Base-by-base conservation (phyloP, 768 basidiomycete species). In the Russula brevipes region DNA sequence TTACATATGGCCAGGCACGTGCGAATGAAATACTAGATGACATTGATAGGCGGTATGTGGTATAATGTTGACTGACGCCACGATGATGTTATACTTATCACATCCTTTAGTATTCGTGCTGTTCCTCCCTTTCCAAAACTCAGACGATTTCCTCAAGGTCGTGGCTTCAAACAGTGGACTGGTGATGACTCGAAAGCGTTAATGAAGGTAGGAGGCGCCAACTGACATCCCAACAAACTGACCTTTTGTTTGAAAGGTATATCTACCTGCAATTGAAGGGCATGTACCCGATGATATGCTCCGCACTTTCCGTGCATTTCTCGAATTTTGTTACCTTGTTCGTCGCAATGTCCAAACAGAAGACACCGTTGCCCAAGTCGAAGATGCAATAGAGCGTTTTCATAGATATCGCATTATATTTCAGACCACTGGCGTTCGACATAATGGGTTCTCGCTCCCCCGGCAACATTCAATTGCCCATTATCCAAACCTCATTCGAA, bases 321-420 rank as follows among this genome's bases (percentile, higher is more conserved):
- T 57, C 0, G 55, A 46, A 66, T 63, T 0, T 47, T 73, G 36
- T 72, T 67, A 44, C 71, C 46, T 57, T 17, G 12, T 35, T 24
- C 33, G 19, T 2, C n/a, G 33, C 12, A 12, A 57, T 12, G 6
- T 1, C 2, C 0, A 24, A 3, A 7, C 45, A 19, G 24, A 46
- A 19, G 5, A 46, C 8, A n/a, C 17, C 44, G 1, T 14, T 57
- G 42, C 10, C 6, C 3, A 11, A 19, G 1, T 57, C 46, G n/a
- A 5, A 2, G 4, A 3, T 19, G 1, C 17, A 19, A 2, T 12
- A n/a, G 5, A 6, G 46, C 5, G n/a, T 57, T 0, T 57, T 57
- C 10, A n/a, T n/a, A n/a, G n/a, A n/a, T n/a, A n/a, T n/a, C n/a
- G n/a, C n/a, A n/a, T n/a, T n/a, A n/a, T n/a, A n/a, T n/a, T n/a